Percentiles rank a stretch among this genome's conserved stretches.
Conservation (phyloP, 2,329 filamentous ascomycete species). For the Cladosporium sphaerospermum region DNA sequence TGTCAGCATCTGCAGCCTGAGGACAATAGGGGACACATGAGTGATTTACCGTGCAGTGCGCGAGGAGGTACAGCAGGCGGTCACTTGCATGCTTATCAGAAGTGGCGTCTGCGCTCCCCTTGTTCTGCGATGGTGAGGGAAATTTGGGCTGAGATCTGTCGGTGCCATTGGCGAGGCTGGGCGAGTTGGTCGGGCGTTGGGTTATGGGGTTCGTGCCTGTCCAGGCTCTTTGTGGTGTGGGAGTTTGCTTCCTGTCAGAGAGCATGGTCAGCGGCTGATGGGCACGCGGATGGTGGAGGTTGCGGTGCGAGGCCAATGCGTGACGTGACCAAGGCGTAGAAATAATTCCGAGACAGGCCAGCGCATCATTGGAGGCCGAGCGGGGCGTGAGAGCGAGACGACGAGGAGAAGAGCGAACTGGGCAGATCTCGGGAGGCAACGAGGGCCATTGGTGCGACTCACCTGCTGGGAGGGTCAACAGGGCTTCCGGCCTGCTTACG, state of each 20-base stretch:
- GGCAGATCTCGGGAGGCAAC: not conserved
- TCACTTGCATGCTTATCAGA: conserved; percentile 55
- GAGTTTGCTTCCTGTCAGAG: conserved; percentile 43
- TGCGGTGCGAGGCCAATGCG: not conserved
- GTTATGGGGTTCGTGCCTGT: conserved; percentile 56
- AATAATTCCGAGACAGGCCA: not conserved
- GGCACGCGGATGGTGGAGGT: not conserved
- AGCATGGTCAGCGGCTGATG: conserved; percentile 10
- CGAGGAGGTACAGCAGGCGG: conserved; percentile 52
- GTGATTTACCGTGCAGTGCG: conserved; percentile 48
- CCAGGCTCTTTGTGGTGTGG: conserved; percentile 51
- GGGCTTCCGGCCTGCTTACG: conserved; percentile 53
- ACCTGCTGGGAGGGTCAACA: conserved; percentile 50
- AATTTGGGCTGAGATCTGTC: conserved; percentile 28
- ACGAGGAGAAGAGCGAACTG: not conserved
- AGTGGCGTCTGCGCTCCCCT: conserved; percentile 41
- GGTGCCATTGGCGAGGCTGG: conserved; percentile 49
- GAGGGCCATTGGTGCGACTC: conserved; percentile 27
- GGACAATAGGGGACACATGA: too few species aligned
- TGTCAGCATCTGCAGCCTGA: conserved; percentile 4
- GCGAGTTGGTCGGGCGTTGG: conserved; percentile 42
- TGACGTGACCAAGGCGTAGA: not conserved
- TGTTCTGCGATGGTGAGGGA: conserved; percentile 17
- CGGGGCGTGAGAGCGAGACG: not conserved
- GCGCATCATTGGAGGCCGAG: not conserved